Evolutionary conservation across 2,329 filamentous ascomycete species (phyloP).

Genomic region (Hymenoscyphus repandus): DNA sequence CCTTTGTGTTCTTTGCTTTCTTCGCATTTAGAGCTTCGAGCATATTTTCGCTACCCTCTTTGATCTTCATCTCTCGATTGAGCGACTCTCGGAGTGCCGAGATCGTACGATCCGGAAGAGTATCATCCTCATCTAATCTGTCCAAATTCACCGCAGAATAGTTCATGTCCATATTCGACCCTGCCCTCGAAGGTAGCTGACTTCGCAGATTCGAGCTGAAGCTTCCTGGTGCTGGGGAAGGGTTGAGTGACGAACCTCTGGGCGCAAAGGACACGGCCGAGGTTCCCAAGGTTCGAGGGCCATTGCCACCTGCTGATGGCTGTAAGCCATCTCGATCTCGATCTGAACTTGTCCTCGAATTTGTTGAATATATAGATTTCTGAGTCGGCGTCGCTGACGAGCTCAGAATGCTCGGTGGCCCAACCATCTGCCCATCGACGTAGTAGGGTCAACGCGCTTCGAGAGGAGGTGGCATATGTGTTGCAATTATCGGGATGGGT

Average conservation of each 20-base stretch:
- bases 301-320: constrained; percentile 39
- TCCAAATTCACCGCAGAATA: constrained; percentile 44
- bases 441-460: constrained; percentile 23
- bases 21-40: constrained; percentile 91
- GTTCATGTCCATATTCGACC: constrained; percentile 52
- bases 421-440: constrained; percentile 33
- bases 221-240: constrained; percentile 70
- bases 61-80: constrained; percentile 96
- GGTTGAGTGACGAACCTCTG: constrained; percentile 64
- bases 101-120: constrained; percentile 66
- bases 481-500: constrained; percentile 16
- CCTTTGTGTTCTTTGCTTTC: constrained; percentile 91
- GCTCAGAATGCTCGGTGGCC: constrained; percentile 44
- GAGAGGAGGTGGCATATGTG: constrained; percentile 28
- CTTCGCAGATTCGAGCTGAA: constrained; percentile 85
- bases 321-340: constrained; percentile 55
- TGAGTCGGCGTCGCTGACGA: constrained; percentile 49
- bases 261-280: constrained; percentile 59
- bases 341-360: constrained; percentile 38
- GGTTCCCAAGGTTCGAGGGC: constrained; percentile 44
- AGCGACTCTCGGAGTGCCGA: constrained; percentile 75
- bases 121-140: constrained; percentile 59
- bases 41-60: constrained; percentile 95
- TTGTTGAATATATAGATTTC: constrained; percentile 40
- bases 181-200: constrained; percentile 59